Conservation (phyloP, 495 filamentous ascomycete genomes). For the Geoglossum glabrum region DNA sequence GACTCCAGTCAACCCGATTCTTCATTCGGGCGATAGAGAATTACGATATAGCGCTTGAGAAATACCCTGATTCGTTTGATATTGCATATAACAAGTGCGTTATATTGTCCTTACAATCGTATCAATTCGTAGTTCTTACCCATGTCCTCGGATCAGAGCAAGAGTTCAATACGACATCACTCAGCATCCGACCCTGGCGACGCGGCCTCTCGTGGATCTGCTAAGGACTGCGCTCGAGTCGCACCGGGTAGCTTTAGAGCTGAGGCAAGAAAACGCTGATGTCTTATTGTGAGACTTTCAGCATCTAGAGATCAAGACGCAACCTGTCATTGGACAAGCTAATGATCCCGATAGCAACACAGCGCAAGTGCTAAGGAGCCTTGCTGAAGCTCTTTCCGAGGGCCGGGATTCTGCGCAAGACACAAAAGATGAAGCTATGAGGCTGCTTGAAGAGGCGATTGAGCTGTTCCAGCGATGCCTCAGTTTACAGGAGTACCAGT, state of each 20-base stretch:
- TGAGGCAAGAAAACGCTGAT: constrained; percentile 43
- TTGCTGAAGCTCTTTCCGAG: constrained; percentile 37
- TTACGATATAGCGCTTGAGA: constrained; percentile 39
- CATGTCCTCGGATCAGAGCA: constrained; percentile 23
- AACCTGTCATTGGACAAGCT: not conserved
- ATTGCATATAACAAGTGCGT: constrained; percentile 53
- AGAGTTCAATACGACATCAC: constrained; percentile 44
- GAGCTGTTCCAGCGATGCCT: constrained; percentile 43
- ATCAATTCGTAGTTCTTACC: not conserved
- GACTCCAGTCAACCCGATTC: constrained; percentile 38
- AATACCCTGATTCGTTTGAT: constrained; percentile 39
- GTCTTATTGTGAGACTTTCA: constrained; percentile 28
- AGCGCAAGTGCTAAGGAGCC: constrained; percentile 41
- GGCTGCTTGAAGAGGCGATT: constrained; percentile 38
- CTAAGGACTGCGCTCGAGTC: constrained; percentile 37
- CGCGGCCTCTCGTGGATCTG: constrained; percentile 28
- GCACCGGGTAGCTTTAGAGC: constrained; percentile 33
- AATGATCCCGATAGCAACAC: constrained; percentile 26
- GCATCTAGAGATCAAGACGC: not conserved
- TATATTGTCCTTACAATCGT: not conserved
- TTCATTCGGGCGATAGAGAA: constrained; percentile 44
- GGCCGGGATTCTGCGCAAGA: constrained; percentile 23
- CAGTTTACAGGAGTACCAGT: constrained; percentile 33
- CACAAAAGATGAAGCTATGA: constrained; percentile 21
- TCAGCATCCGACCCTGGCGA: constrained; percentile 34